Evolutionary conservation across 202 grass and related monocot genomes (phyloP), one percentile per base, ranked within the genome.

Genomic region (Musa balbisiana): DNA sequence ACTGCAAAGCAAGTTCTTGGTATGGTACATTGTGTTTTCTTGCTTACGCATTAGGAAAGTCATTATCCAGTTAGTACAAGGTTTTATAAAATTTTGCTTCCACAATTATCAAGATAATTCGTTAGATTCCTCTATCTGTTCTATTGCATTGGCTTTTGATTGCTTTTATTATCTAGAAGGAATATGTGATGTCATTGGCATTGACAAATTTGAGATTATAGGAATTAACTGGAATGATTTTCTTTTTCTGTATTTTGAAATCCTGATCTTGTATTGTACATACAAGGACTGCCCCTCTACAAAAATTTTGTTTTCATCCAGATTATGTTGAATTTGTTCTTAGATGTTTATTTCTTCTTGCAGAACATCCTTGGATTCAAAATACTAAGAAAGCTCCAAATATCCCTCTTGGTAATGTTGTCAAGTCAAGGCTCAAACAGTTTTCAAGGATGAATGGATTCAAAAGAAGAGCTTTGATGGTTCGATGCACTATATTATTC

Each of bases 371-470:
- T 55, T 98, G 94, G 94, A 85, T 98, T 83, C 94, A 92, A 87
- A 93, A 94, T 79, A 88, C 91, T 52, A 98, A 98, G 84, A 98
- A 98, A 85, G 88, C 91, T 80, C 85, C 94, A 80, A 93, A 98
- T 83, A 87, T 98, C 80, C 94, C 91, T 80, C 94, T 98, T 89
- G 94, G 94, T 73, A 91, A 98, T 87, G 88, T 98, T 71, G 91
- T 98, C 54, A 98, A 98, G 81, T 92, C 88, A 69, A 92, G 91
- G 79, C 94, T 98, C 59, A 93, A 98, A 84, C 94, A 98, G 74
- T 94, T 98, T 84, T 98, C 91, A 78, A 90, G 94, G 69, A 98
- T 98, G 94, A 98, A 98, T 80, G 82, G 91, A 87, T 98, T 98
- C 83, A 98, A 98, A 85, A 91, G 94, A 81, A 98, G 94, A 84